Evolutionary conservation across 163 green algal species (phyloP).

Genomic region (Coccomyxa subellipsoidea): DNA sequence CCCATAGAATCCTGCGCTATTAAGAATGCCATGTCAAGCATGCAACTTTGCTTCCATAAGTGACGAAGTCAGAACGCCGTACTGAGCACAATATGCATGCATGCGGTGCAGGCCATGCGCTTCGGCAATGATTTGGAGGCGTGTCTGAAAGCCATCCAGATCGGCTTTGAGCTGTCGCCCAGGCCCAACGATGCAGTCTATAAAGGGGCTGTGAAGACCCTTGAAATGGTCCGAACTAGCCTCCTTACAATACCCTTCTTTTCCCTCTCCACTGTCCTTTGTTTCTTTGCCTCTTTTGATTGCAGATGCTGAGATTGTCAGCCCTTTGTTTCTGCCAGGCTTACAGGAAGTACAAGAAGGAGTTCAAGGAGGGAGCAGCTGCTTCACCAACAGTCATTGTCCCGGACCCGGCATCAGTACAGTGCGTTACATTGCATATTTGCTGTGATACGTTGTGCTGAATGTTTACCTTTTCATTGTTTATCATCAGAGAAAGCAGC

Average conservation of each 20-base stretch:
- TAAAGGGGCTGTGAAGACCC: constrained; percentile 30
- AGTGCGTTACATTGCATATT: not conserved
- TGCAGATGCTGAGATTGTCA: too few relatives aligned
- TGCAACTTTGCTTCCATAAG: too few relatives aligned
- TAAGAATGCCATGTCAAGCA: too few relatives aligned
- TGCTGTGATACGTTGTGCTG: not conserved
- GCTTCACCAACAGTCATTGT: constrained; percentile 12
- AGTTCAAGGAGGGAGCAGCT: constrained; percentile 1
- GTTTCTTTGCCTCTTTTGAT: not conserved
- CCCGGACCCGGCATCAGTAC: constrained; percentile 3
- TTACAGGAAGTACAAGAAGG: constrained; percentile 35
- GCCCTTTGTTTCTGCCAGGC: constrained; percentile 29
- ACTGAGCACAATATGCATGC: too few relatives aligned
- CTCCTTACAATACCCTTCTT: too few relatives aligned
- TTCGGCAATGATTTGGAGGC: constrained; percentile 36
- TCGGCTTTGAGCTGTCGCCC: constrained; percentile 36
- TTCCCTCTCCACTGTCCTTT: not conserved
- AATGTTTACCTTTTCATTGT: not conserved
- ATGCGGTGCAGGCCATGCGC: constrained; percentile 30
- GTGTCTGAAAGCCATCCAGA: constrained; percentile 32
- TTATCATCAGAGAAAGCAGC: too few relatives aligned
- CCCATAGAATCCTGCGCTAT: too few relatives aligned
- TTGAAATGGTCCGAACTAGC: constrained; percentile 19
- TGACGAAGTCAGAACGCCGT: too few relatives aligned
- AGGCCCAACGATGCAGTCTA: constrained; percentile 5